Conservation (phyloP, 1,284 basidiomycete genomes). For the Rhodotorula sp. region DNA sequence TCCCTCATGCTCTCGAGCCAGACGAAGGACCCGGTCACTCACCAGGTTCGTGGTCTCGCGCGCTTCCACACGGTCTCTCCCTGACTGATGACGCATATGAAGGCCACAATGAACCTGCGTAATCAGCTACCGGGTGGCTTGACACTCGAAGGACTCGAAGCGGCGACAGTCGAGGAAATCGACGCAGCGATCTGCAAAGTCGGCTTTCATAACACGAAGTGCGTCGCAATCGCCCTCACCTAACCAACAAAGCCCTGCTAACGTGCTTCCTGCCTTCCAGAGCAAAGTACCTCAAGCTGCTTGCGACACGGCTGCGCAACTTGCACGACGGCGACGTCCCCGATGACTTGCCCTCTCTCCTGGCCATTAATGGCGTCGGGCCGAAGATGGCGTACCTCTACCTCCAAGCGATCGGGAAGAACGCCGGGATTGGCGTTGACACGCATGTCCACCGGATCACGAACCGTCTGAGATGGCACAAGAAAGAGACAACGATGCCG, state of each 20-base stretch:
- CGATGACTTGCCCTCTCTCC: slow-evolving; percentile 53
- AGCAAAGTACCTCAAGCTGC: slow-evolving; percentile 38
- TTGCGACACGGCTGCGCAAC: slow-evolving; percentile 22
- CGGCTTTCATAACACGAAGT: slow-evolving; percentile 51
- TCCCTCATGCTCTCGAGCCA: slow-evolving; percentile 94
- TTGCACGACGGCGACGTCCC: slow-evolving; percentile 69
- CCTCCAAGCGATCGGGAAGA: slow-evolving; percentile 57
- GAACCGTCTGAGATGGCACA: slow-evolving; percentile 88
- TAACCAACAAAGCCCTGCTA: background rate
- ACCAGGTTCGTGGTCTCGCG: background rate
- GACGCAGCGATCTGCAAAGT: slow-evolving; percentile 51
- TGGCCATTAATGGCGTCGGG: slow-evolving; percentile 79
- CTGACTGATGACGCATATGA: background rate
- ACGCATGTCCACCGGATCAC: slow-evolving; percentile 80
- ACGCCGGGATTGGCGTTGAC: slow-evolving; percentile 92
- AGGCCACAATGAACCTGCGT: slow-evolving; percentile 76
- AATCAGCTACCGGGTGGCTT: slow-evolving; percentile 71
- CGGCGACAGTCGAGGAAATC: slow-evolving; percentile 64
- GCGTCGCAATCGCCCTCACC: background rate
- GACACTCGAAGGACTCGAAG: slow-evolving; percentile 68
- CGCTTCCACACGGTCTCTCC: background rate
- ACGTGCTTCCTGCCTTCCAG: background rate
- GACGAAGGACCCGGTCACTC: slow-evolving; percentile 65
- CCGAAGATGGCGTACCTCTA: slow-evolving; percentile 82
- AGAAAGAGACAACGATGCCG: slow-evolving; percentile 73